Evolutionary conservation across 305 asterid genomes (phyloP), one percentile per base, ranked within the genome.

Genomic region (Rubia balearica): DNA sequence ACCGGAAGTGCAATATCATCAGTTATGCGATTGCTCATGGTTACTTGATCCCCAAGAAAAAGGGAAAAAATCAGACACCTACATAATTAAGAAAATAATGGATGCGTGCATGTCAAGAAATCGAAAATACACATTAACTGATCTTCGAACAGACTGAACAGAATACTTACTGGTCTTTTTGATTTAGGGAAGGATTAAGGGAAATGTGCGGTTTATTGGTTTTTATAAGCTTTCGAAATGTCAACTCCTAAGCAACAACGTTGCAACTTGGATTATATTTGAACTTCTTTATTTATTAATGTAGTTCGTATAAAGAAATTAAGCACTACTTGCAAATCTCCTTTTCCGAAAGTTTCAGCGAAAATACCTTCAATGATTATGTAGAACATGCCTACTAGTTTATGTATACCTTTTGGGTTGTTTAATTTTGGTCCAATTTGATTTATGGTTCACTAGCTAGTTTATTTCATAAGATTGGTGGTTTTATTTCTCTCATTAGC

Each of bases 1-100:
- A 33, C 75, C 0, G 56, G 55, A 5, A 61, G 11, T 13, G 79
- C 83, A 30, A 17, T 17, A 16, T 51, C 59, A 51, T 77, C 77
- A 19, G 46, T 74, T 0, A 84, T 57, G 1, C 85, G 83, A 6
- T 73, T 72, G 78, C 81, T 67, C 75, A 80, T 82, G 6, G 59
- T 49, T 49, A 14, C 10, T 42, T 7, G 10, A 33, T 33, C 36
- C 36, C 5, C 36, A 33, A 33, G 36, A 33, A 33, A 33, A 33
- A 4, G 36, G 2, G 3, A 1, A 24, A 24, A 24, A 24, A 0
- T 1, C 27, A 24, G 27, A 24, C 27, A 24, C 27, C 27, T 24
- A 24, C 27, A 33, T 3, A 33, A 33, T 33, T 33, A 33, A 33
- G 27, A 33, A 2, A 33, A 33, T 33, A 2, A 33, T 2, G 36